phyloP scores from a whole-genome alignment of 495 filamentous ascomycete genomes.

The Massariosphaeria phaeospora region DNA sequence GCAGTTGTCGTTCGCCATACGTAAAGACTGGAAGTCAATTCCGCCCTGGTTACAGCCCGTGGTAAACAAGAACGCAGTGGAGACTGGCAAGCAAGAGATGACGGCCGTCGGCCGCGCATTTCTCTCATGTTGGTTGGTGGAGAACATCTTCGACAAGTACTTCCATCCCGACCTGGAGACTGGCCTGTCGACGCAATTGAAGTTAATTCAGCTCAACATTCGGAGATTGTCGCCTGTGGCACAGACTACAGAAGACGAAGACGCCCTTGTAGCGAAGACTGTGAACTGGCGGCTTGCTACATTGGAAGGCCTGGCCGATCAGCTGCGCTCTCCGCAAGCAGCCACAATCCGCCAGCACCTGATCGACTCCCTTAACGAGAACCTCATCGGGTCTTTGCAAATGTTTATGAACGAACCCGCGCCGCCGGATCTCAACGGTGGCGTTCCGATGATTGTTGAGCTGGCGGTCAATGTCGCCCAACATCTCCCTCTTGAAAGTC shows the following conservation, averaged over 20 bases:
- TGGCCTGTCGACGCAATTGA: slow-evolving; percentile 68
- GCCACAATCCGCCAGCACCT: slow-evolving; percentile 60
- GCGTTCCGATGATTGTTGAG: slow-evolving; percentile 87
- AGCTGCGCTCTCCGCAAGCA: slow-evolving; percentile 60
- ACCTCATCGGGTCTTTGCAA: slow-evolving; percentile 64
- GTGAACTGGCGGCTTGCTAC: slow-evolving; percentile 92
- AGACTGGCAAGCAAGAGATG: slow-evolving; percentile 90
- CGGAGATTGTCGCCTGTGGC: slow-evolving; percentile 63
- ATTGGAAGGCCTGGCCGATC: slow-evolving; percentile 77
- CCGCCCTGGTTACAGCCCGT: slow-evolving; percentile 71
- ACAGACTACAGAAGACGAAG: slow-evolving; percentile 78
- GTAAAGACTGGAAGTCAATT: slow-evolving; percentile 81
- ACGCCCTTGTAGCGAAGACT: slow-evolving; percentile 79
- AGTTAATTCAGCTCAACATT: slow-evolving; percentile 85
- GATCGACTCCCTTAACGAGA: slow-evolving; percentile 61
- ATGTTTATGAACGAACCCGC: slow-evolving; percentile 69
- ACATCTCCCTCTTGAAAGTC: slow-evolving; percentile 84
- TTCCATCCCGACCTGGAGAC: slow-evolving; percentile 86
- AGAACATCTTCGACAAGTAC: slow-evolving; percentile 82
- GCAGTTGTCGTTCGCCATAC: slow-evolving; percentile 88
- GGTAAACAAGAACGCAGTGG: slow-evolving; percentile 77
- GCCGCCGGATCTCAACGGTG: slow-evolving; percentile 70
- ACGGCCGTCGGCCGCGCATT: slow-evolving; percentile 87
- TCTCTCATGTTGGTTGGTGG: slow-evolving; percentile 83
- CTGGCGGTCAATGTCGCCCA: slow-evolving; percentile 78